phyloP scores from a whole-genome alignment of 352 stramenopile genomes.

The Globisporangium emineosum region DNA sequence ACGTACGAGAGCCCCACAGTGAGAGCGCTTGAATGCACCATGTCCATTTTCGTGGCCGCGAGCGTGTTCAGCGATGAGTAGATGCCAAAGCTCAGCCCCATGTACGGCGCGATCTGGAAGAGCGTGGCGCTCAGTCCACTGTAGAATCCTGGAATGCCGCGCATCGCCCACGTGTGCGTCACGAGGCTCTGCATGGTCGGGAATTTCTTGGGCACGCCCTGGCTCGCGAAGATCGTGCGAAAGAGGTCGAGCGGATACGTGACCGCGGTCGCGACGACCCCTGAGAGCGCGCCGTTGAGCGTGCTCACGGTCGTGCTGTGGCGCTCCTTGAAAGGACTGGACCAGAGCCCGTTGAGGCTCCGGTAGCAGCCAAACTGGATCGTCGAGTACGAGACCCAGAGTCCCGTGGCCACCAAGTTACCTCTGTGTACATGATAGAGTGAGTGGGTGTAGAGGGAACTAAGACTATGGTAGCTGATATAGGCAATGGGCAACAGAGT shows the following conservation, averaged over 20 bases:
- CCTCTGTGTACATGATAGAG: slow-evolving; percentile 23
- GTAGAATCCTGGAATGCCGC: slow-evolving; percentile 87
- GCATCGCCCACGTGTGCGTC: slow-evolving; percentile 61
- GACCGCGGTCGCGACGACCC: slow-evolving; percentile 79
- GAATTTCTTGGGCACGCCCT: slow-evolving; percentile 83
- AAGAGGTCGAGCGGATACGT: slow-evolving; percentile 96
- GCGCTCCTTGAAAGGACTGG: slow-evolving; percentile 13
- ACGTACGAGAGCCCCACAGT: slow-evolving; percentile 51
- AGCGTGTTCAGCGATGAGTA: slow-evolving; percentile 72
- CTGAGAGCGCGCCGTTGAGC: slow-evolving; percentile 81
- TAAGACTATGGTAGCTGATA: background rate
- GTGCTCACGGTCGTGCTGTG: slow-evolving; percentile 50
- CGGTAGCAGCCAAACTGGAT: slow-evolving; percentile 75
- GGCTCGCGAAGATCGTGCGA: slow-evolving; percentile 91
- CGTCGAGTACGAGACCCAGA: slow-evolving; percentile 83
- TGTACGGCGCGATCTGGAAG: slow-evolving; percentile 94
- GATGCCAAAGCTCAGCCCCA: slow-evolving; percentile 94
- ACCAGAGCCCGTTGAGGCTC: slow-evolving; percentile 40
- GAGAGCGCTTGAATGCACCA: slow-evolving; percentile 16
- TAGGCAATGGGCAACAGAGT: background rate
- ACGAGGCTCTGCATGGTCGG: slow-evolving; percentile 77
- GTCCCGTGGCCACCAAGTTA: slow-evolving; percentile 67
- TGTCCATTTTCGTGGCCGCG: slow-evolving; percentile 20
- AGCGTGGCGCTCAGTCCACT: slow-evolving; percentile 83
- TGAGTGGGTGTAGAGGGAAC: too few species aligned